These are phyloP conservation scores for Tulasnella sp. DNA, from an alignment of 768 basidiomycete genomes.

Conservation along the genomic window DNA sequence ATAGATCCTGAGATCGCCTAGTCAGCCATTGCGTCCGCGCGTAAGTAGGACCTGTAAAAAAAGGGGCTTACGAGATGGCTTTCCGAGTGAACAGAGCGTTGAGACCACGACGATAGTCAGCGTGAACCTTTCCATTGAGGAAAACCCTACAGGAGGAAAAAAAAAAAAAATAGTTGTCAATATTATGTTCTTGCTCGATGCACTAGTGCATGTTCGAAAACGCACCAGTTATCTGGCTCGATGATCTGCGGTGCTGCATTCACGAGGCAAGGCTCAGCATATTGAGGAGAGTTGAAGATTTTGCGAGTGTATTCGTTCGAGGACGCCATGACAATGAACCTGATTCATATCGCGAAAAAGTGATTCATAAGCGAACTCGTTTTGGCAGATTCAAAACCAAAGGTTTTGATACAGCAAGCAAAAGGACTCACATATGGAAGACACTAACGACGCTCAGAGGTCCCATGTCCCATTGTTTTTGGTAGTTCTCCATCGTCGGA, in stretches of 20 bases:
- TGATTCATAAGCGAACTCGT: background rate
- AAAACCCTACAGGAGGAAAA: slow-evolving; percentile 65
- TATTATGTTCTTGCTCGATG: background rate
- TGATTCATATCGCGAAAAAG: slow-evolving; percentile 26
- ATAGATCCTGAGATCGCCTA: slow-evolving; percentile 50
- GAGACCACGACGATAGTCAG: slow-evolving; percentile 84
- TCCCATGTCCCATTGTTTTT: slow-evolving; percentile 84
- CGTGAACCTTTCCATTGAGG: slow-evolving; percentile 83
- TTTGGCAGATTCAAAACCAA: background rate
- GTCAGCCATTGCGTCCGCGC: background rate
- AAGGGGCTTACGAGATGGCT: slow-evolving; percentile 61
- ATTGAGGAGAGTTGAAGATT: slow-evolving; percentile 86
- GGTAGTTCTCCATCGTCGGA: slow-evolving; percentile 87
- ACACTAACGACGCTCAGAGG: slow-evolving; percentile 84
- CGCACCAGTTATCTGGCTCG: slow-evolving; percentile 75
- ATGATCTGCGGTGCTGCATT: slow-evolving; percentile 83
- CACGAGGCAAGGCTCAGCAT: slow-evolving; percentile 91
- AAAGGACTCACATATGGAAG: slow-evolving; percentile 77
- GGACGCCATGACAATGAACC: slow-evolving; percentile 98
- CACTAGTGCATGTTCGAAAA: background rate
- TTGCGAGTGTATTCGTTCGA: slow-evolving; percentile 88
- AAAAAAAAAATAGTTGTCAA: background rate
- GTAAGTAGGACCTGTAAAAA: background rate
- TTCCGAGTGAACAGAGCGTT: slow-evolving; percentile 91
- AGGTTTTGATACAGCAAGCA: background rate